Evolutionary conservation across 2,329 filamentous ascomycete species (phyloP).

Genomic region (Apiospora saccharicola): DNA sequence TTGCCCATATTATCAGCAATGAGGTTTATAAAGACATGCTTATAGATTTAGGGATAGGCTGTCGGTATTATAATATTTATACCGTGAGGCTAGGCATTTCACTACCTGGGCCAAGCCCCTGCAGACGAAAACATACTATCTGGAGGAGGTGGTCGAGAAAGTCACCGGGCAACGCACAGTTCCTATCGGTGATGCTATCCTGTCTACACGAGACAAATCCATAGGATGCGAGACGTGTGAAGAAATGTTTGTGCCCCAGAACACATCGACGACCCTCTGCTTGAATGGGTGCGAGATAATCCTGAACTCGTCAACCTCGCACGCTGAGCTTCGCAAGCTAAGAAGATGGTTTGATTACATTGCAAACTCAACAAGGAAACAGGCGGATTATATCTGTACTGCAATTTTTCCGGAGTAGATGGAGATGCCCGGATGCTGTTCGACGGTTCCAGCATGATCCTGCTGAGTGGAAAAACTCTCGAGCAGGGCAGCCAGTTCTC

Average conservation of each 20-base stretch:
- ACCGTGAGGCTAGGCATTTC: slow-evolving; percentile 69
- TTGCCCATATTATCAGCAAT: too few relatives aligned
- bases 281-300: slow-evolving; percentile 56
- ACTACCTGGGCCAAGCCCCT: slow-evolving; percentile 67
- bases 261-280: too few relatives aligned
- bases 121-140: slow-evolving; percentile 69
- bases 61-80: slow-evolving; percentile 42
- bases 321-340: slow-evolving; percentile 69
- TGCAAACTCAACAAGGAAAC: slow-evolving; percentile 64
- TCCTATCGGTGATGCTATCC: too few relatives aligned
- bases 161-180: too few relatives aligned
- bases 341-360: slow-evolving; percentile 70
- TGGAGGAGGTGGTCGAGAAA: slow-evolving; percentile 62
- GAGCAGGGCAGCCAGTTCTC: slow-evolving; percentile 73
- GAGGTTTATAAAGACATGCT: too few relatives aligned
- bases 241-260: too few relatives aligned
- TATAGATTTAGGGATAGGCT: too few relatives aligned
- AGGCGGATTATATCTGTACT: slow-evolving; percentile 44
- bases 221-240: too few relatives aligned
- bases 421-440: too few relatives aligned
- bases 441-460: too few relatives aligned
- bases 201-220: too few relatives aligned
- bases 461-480: slow-evolving; percentile 67
- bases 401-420: too few relatives aligned
- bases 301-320: slow-evolving; percentile 64